A percentile compares a stretch with the other conserved stretches of the same genome.
These are phyloP conservation scores for Schizopora paradoxa DNA, from an alignment of 1,284 basidiomycete genomes.

Conservation along the genomic window DNA sequence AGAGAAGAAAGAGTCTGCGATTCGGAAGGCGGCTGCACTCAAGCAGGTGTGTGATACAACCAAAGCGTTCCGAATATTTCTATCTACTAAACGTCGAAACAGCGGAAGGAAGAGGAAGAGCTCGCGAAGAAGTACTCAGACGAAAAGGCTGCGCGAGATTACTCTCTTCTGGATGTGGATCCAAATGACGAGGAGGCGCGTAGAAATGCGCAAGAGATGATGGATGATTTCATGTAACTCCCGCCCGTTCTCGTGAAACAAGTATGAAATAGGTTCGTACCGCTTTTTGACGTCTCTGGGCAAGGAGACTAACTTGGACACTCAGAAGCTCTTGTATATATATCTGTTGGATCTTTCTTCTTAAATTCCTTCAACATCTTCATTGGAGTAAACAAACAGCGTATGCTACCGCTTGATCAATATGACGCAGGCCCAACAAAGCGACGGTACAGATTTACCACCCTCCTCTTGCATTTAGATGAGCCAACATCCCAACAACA, in stretches of 20 bases:
- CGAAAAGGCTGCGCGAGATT: slow-evolving; percentile 74
- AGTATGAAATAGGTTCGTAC: not conserved
- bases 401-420: too few relatives aligned
- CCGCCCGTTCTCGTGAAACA: too few relatives aligned
- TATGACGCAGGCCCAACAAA: too few relatives aligned
- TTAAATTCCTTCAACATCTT: not conserved
- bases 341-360: slow-evolving; percentile 22
- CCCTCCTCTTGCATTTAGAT: not conserved
- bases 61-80: not conserved
- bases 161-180: slow-evolving; percentile 53
- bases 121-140: slow-evolving; percentile 61
- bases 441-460: too few relatives aligned
- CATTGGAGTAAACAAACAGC: too few relatives aligned
- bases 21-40: slow-evolving; percentile 59
- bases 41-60: slow-evolving; percentile 42
- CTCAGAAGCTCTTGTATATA: not conserved
- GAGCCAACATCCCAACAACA: not conserved
- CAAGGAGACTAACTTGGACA: too few relatives aligned
- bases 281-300: too few relatives aligned
- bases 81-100: slow-evolving; percentile 4
- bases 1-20: slow-evolving; percentile 68
- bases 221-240: slow-evolving; percentile 21
- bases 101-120: slow-evolving; percentile 72
- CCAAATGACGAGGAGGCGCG: slow-evolving; percentile 51
- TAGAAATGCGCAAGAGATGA: slow-evolving; percentile 18